Evolutionary conservation across 305 asterid genomes (phyloP).

Genomic region (Fraxinus baroniana): DNA sequence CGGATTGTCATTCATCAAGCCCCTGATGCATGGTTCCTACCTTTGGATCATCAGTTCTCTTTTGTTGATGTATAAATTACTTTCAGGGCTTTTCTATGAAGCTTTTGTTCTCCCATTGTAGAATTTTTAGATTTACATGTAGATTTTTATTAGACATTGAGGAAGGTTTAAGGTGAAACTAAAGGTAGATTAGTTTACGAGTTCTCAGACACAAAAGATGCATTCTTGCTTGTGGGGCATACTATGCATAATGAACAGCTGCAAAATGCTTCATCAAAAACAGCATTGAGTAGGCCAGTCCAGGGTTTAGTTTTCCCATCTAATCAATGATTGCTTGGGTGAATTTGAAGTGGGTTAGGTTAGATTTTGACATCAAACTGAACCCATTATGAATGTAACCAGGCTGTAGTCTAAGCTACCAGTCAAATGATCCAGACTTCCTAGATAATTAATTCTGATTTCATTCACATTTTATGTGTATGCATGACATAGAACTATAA

Average conservation of each 20-base stretch:
- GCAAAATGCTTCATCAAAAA: background rate
- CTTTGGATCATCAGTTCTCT: background rate
- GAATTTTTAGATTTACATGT: background rate
- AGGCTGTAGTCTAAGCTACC: background rate
- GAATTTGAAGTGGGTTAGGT: background rate
- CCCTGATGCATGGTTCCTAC: background rate
- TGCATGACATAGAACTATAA: background rate
- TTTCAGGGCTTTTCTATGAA: background rate
- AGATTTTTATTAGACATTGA: background rate
- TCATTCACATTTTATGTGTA: background rate
- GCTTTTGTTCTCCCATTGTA: background rate
- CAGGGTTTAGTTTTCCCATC: background rate
- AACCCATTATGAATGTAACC: background rate
- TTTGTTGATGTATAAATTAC: background rate
- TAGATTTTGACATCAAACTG: background rate
- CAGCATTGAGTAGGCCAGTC: background rate
- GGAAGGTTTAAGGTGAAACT: background rate
- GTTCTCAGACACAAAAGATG: background rate
- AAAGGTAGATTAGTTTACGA: background rate
- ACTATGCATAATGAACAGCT: background rate
- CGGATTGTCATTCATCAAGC: background rate
- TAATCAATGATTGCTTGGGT: background rate
- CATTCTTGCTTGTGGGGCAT: background rate
- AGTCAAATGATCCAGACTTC: background rate
- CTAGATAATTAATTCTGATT: background rate